phyloP scores from a whole-genome alignment of 192 early-diverging fungal genomes.

The Allomyces arbusculus region DNA sequence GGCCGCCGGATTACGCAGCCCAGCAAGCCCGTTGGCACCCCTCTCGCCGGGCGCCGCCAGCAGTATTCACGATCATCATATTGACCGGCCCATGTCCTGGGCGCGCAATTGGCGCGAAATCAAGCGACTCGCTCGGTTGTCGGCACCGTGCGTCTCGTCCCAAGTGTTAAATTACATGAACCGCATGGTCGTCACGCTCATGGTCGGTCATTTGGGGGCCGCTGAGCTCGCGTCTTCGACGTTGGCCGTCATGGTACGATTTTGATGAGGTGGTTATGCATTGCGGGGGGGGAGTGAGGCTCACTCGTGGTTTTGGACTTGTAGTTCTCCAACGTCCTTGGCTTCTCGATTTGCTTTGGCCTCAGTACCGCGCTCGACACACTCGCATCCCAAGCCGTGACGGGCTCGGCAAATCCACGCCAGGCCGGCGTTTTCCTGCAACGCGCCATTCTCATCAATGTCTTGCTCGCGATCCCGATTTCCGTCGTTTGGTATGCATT shows the following conservation, averaged over 20 bases:
- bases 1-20: too few relatives aligned
- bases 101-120: too few relatives aligned
- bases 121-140: not conserved
- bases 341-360: slow-evolving; percentile 46
- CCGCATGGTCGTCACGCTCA: not conserved
- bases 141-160: not conserved
- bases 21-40: too few relatives aligned
- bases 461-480: slow-evolving; percentile 47
- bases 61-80: too few relatives aligned
- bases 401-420: slow-evolving; percentile 37
- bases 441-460: slow-evolving; percentile 56
- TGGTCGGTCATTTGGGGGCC: slow-evolving; percentile 14
- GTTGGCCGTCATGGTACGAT: slow-evolving; percentile 34
- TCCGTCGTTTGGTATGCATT: slow-evolving; percentile 22
- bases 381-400: slow-evolving; percentile 48
- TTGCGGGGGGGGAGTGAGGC: not conserved
- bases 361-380: slow-evolving; percentile 56
- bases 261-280: not conserved
- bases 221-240: slow-evolving; percentile 46
- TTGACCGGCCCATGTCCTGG: too few relatives aligned
- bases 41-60: too few relatives aligned
- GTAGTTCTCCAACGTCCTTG: slow-evolving; percentile 36
- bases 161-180: not conserved
- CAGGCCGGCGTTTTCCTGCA: slow-evolving; percentile 58
- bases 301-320: not conserved